phyloP scores from a whole-genome alignment of 352 stramenopile genomes.

The Pythium sukuiense region DNA sequence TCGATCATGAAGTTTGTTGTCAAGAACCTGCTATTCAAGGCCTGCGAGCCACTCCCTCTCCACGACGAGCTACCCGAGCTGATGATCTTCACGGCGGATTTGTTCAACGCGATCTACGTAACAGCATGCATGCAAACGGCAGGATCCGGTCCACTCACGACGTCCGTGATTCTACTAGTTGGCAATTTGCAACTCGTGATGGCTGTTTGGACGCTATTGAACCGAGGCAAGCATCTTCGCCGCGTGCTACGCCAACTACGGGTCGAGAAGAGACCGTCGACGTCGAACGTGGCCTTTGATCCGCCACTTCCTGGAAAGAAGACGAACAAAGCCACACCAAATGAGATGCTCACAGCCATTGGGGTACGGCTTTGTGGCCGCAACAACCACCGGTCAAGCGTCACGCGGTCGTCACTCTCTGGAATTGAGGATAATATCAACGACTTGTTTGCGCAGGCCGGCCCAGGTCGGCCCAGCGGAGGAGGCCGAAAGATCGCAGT shows the following conservation, averaged over 20 bases:
- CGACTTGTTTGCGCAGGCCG: slow-evolving; percentile 5
- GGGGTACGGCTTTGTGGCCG: slow-evolving; percentile 18
- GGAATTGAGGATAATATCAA: slow-evolving; percentile 20
- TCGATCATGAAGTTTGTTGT: slow-evolving; percentile 27
- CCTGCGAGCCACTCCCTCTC: slow-evolving; percentile 22
- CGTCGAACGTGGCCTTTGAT: not conserved
- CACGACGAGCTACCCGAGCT: slow-evolving; percentile 37
- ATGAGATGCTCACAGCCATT: slow-evolving; percentile 15
- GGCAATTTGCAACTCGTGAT: slow-evolving; percentile 17
- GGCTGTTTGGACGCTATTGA: slow-evolving; percentile 13
- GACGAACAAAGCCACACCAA: not conserved
- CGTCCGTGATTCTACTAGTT: slow-evolving; percentile 16
- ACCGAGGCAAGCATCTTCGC: slow-evolving; percentile 8
- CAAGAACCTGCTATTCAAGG: slow-evolving; percentile 25
- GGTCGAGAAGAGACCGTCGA: not conserved
- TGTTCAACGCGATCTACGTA: slow-evolving; percentile 46
- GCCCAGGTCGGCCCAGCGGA: not conserved
- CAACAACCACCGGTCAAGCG: slow-evolving; percentile 18
- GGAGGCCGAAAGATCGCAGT: slow-evolving; percentile 6
- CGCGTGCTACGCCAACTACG: not conserved
- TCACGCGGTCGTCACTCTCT: slow-evolving; percentile 15
- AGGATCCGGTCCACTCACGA: slow-evolving; percentile 16
- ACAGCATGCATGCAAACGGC: slow-evolving; percentile 38
- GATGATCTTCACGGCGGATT: slow-evolving; percentile 41
- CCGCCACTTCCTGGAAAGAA: not conserved